Percentiles rank a stretch among this genome's conserved stretches.
Conservation (phyloP, 1,284 basidiomycete species). For the Serendipita sp. region DNA sequence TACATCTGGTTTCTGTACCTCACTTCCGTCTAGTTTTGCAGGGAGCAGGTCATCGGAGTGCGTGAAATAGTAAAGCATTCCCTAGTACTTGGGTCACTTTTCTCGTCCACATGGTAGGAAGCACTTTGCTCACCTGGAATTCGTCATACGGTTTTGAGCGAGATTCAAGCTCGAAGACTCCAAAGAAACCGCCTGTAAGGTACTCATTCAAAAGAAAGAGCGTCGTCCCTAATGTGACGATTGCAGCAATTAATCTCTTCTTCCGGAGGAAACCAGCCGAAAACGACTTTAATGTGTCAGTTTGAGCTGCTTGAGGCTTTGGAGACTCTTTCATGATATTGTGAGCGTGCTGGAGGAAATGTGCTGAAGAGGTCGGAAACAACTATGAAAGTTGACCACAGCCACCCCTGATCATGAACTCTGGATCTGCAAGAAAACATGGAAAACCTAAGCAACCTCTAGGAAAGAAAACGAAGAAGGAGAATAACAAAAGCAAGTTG, state of each 20-base stretch:
- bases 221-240: background rate
- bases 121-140: background rate
- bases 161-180: background rate
- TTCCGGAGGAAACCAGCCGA: background rate
- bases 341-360: too few species aligned
- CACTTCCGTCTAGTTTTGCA: background rate
- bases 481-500: background rate
- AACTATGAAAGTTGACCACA: too few species aligned
- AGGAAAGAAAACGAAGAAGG: background rate
- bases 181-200: background rate
- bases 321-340: background rate
- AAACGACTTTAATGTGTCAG: background rate
- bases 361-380: too few species aligned
- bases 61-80: slow-evolving; percentile 5
- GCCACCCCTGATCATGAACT: background rate
- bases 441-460: background rate
- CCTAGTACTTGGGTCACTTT: background rate
- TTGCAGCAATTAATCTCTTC: background rate
- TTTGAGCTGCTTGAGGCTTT: background rate
- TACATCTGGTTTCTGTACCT: slow-evolving; percentile 2
- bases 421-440: background rate
- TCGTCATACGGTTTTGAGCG: background rate
- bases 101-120: background rate
- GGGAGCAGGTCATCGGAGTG: background rate
- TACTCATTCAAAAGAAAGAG: background rate